Evolutionary conservation across 2,329 filamentous ascomycete species (phyloP), one percentile per base, ranked within the genome.

Genomic region (Scortechinia acanthostroma): DNA sequence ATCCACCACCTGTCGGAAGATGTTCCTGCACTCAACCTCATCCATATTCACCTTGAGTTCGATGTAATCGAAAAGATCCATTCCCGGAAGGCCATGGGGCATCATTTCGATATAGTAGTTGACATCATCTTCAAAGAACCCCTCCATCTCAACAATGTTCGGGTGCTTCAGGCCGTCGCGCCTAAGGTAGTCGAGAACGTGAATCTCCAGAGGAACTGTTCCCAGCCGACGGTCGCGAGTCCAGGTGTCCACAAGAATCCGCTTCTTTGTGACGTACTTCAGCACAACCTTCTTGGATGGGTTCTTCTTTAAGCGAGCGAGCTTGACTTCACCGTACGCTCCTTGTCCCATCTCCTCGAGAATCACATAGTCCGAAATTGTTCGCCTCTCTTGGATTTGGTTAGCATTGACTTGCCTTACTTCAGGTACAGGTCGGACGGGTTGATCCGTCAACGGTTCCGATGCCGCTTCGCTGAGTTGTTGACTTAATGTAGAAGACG

Each of bases 81-180:
- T 97, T 13, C 93, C 93, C 0, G 93, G 93, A 28, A 96, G 72
- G 1, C 93, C 93, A 56, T 97, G 93, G 0, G 93, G 93, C 14
- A 87, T 76, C 89, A 97, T 98, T 62, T 97, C 93, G 54, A 98
- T 98, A 64, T 98, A 98, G 66, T 98, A 98, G 59, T 98, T 97
- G 55, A 83, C 73, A 51, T 88, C 83, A 53, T 94, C 88, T 60
- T 86, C 82, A 53, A 86, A 86, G 58, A 86, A 86, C 49, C 80
- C 79, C 48, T 80, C 74, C 81, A 86, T 86, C 60, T 86, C 80
- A 15, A 86, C 78, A 53, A 86, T 85, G 53, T 86, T 86, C 45
- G 78, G 76, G 53, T 86, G 82, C 42, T 70, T 71, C 22, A 83
- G 66, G 37, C 79, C 80, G 45, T 83, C 90, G 22, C 84, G 78